Evolutionary conservation across 2,329 filamentous ascomycete genomes (phyloP).

Genomic region (Fusarium keratoplasticum): DNA sequence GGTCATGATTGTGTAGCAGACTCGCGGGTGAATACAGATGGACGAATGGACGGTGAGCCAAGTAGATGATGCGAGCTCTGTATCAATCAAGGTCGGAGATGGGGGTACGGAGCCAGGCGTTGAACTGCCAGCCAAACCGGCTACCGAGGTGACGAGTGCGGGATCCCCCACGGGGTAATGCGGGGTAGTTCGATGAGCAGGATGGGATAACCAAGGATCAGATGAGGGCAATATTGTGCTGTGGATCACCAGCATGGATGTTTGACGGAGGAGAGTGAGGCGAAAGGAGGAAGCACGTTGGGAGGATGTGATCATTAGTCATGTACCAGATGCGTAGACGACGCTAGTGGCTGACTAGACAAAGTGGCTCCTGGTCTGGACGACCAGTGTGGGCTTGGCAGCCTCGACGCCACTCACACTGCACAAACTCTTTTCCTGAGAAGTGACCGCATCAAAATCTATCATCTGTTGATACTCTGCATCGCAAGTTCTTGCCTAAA

Average conservation of each 20-base stretch:
- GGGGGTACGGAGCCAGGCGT: too few species aligned
- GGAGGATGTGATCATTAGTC: neutral
- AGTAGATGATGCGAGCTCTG: neutral
- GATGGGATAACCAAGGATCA: neutral
- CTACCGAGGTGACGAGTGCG: neutral
- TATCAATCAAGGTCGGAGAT: neutral
- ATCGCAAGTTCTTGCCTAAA: too few species aligned
- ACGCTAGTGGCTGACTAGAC: too few species aligned
- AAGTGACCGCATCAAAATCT: neutral
- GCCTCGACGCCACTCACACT: neutral
- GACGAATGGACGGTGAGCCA: neutral
- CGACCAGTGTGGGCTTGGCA: too few species aligned
- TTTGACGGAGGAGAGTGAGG: neutral
- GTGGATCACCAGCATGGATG: neutral
- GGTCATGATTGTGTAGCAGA: too few species aligned
- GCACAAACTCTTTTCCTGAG: neutral
- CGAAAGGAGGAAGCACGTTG: neutral
- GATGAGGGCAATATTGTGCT: neutral
- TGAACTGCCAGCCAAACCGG: too few species aligned
- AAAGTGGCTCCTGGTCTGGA: too few species aligned
- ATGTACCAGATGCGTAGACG: too few species aligned
- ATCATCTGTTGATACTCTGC: neutral
- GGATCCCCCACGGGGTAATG: neutral
- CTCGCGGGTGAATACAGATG: too few species aligned
- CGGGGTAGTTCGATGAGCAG: neutral